Base-by-base conservation (phyloP, 1,139 yeast genomes). In the Scheffersomyces cryptocercus region DNA sequence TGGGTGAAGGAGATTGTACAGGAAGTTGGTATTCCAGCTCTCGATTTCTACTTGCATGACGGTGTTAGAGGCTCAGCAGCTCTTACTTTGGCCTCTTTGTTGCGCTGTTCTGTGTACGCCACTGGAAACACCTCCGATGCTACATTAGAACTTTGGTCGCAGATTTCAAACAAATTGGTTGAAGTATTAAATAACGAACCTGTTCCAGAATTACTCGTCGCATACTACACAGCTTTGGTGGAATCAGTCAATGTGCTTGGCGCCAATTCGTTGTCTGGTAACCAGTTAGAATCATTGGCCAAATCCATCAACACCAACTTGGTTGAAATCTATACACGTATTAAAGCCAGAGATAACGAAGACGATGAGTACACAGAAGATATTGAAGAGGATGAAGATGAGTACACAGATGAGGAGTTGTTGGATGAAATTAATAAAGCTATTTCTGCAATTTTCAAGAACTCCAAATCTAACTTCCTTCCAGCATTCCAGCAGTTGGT, bases 21-120 rank as follows among this genome's bases (percentile, higher is more conserved):
- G 41, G 95, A 88, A 34, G 84, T 93, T 52, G 87, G 91, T 16
- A 71, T 90, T 30, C 98, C 98, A 6, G 90, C 96, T 1, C 75
- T 93, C 47, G 93, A 85, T 60, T 95, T 91, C 61, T 90, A 88
- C 61, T 79, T 91, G 58, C 97, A 90, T 62, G 97, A 90, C 62
- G 97, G 95, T 29, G 98, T 93, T 8, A 82, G 99, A 58, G 89
- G 88, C 26, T 82, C 95, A 16, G 91, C 97, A 40, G 91, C 97
- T 4, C 79, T 85, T 49, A 79, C 93, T 3, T 81, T 91, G 56
- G 93, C 97, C 1, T 82, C 90, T 7, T 71, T 91, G 49, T 70
- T 93, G 50, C 71, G 81, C 45, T 82, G 89, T 51, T 76, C 85
- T n/a, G 82, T 82, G 35, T 69, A 75, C 34, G 89, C 88, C 4